Evolutionary conservation across 768 basidiomycete species (phyloP).

Genomic region (Rhodotorula diobovata): DNA sequence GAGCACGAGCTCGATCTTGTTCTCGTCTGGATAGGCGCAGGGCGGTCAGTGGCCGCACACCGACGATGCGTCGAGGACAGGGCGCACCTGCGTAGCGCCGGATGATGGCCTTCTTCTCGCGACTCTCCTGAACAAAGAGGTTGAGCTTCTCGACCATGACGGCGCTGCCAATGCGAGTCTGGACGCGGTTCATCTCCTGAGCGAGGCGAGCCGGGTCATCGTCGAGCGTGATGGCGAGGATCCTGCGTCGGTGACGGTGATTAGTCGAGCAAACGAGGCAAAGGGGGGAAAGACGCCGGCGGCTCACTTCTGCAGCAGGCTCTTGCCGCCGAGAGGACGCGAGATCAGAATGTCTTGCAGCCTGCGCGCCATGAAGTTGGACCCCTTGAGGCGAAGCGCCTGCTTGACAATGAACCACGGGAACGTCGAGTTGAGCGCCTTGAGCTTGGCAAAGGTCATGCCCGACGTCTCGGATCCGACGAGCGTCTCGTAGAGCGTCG

Average conservation of each 20-base stretch:
- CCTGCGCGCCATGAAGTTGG: conserved; percentile 18
- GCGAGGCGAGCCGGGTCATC: conserved; percentile 24
- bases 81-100: conserved; percentile 24
- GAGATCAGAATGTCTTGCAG: conserved; percentile 32
- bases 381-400: conserved; percentile 14
- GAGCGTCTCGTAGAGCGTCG: conserved; percentile 22
- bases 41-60: no score
- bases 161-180: conserved; percentile 16
- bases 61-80: background rate
- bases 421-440: conserved; percentile 22
- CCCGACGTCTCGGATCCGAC: conserved; percentile 3
- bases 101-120: conserved; percentile 32
- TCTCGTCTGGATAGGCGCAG: conserved; percentile 14
- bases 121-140: conserved; percentile 14
- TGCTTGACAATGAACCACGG: conserved; percentile 32
- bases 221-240: conserved; percentile 28
- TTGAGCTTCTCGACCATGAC: conserved; percentile 34
- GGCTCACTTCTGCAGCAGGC: conserved; percentile 27
- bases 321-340: conserved; percentile 16
- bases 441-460: conserved; percentile 21
- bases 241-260: background rate
- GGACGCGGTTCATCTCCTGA: conserved; percentile 6
- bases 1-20: conserved; percentile 34
- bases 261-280: background rate
- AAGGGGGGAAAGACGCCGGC: no score